Conservation (phyloP, 2,329 filamentous ascomycete genomes). For the Zymoseptoria brevis region DNA sequence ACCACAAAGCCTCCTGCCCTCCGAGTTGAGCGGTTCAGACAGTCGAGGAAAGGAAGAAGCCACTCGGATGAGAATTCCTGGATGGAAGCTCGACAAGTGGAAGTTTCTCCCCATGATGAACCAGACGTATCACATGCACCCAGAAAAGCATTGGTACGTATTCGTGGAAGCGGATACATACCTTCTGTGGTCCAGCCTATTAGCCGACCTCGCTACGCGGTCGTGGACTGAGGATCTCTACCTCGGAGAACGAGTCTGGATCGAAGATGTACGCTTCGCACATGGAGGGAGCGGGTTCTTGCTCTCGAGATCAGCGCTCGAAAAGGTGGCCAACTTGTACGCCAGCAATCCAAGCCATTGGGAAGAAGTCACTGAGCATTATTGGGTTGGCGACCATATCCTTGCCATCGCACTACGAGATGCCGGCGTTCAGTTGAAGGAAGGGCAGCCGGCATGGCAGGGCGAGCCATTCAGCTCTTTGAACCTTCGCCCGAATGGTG, state of each 20-base stretch:
- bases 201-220: constrained; percentile 34
- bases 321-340: constrained; percentile 31
- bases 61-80: constrained; percentile 23
- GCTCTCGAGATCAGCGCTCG: constrained; percentile 34
- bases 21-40: constrained; percentile 18
- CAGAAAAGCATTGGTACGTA: constrained; percentile 50
- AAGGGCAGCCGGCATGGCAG: constrained; percentile 24
- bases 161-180: constrained; percentile 54
- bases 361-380: constrained; percentile 19
- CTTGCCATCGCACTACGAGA: constrained; percentile 22
- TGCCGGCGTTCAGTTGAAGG: constrained; percentile 15
- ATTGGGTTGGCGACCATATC: constrained; percentile 27
- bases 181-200: constrained; percentile 42
- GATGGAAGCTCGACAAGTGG: constrained; percentile 47
- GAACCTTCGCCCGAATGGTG: constrained; percentile 16
- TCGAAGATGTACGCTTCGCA: constrained; percentile 31
- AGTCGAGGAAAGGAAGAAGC: constrained; percentile 3
- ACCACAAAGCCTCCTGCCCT: constrained; percentile 9
- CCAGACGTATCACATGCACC: constrained; percentile 31
- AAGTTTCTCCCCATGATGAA: constrained; percentile 50
- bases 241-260: constrained; percentile 32
- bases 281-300: constrained; percentile 36
- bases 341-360: constrained; percentile 30
- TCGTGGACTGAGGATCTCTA: constrained; percentile 37
- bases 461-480: constrained; percentile 18